Conservation (phyloP, 495 filamentous ascomycete species). For the Penicillium daleae region DNA sequence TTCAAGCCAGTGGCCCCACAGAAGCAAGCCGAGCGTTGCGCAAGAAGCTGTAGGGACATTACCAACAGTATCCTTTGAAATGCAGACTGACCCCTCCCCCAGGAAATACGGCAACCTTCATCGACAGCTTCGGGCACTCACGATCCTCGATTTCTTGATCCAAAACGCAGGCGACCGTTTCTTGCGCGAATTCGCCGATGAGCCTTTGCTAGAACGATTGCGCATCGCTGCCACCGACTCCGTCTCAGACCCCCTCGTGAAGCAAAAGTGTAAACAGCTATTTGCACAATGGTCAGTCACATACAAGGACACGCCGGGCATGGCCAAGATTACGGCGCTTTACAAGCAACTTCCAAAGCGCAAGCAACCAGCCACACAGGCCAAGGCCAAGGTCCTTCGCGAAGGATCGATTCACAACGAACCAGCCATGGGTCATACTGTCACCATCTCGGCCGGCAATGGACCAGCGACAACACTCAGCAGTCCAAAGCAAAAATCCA, state of each 20-base stretch:
- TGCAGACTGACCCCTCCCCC: neutral
- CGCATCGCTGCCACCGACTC: conserved; percentile 84
- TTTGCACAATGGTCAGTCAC: conserved; percentile 86
- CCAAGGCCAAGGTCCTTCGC: conserved; percentile 76
- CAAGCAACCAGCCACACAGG: conserved; percentile 66
- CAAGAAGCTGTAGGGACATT: conserved; percentile 83
- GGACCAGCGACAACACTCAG: conserved; percentile 44
- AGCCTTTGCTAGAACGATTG: conserved; percentile 90
- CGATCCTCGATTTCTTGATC: conserved; percentile 90
- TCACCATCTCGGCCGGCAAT: conserved; percentile 46
- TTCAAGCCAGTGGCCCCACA: conserved; percentile 84
- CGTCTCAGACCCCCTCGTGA: conserved; percentile 82
- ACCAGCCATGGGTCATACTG: conserved; percentile 54
- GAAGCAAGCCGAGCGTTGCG: conserved; percentile 92
- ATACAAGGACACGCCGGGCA: conserved; percentile 80
- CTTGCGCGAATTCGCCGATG: conserved; percentile 83
- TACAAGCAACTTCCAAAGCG: conserved; percentile 78
- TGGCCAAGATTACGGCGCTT: conserved; percentile 75
- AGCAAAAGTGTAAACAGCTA: conserved; percentile 79
- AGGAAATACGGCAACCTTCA: conserved; percentile 95
- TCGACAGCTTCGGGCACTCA: conserved; percentile 86
- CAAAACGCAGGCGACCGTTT: conserved; percentile 93
- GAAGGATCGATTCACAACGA: conserved; percentile 69
- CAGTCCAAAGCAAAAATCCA: conserved; percentile 41
- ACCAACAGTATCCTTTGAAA: too few species aligned